phyloP scores from a whole-genome alignment of 2,329 filamentous ascomycete genomes.

The Fusarium irregulare region DNA sequence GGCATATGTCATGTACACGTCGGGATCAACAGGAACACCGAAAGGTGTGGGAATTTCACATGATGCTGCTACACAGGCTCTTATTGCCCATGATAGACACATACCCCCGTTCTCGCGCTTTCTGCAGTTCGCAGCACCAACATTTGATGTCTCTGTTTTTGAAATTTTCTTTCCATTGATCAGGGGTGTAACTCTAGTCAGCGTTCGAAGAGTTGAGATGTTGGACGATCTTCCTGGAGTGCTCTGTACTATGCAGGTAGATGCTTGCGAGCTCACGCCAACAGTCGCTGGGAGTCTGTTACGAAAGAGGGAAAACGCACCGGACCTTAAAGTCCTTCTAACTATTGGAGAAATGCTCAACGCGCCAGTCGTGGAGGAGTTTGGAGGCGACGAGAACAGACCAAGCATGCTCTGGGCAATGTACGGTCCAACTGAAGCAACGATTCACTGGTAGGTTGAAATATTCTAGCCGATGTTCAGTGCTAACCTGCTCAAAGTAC shows the following conservation, averaged over 20 bases:
- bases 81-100: slow-evolving; percentile 82
- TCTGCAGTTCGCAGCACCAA: slow-evolving; percentile 90
- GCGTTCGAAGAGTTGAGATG: slow-evolving; percentile 75
- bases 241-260: slow-evolving; percentile 74
- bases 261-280: slow-evolving; percentile 89
- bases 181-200: slow-evolving; percentile 77
- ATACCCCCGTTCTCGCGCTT: slow-evolving; percentile 83
- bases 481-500: slow-evolving; percentile 62
- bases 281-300: slow-evolving; percentile 86
- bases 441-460: slow-evolving; percentile 77
- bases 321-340: slow-evolving; percentile 75
- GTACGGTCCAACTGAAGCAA: slow-evolving; percentile 93
- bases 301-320: slow-evolving; percentile 73
- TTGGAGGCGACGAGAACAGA: slow-evolving; percentile 68
- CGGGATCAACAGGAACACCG: slow-evolving; percentile 86
- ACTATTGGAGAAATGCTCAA: slow-evolving; percentile 97
- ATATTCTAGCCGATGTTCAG: neutral
- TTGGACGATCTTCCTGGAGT: slow-evolving; percentile 78
- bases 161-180: slow-evolving; percentile 92
- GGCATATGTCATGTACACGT: slow-evolving; percentile 95
- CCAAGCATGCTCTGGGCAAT: slow-evolving; percentile 84
- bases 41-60: slow-evolving; percentile 91
- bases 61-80: slow-evolving; percentile 79
- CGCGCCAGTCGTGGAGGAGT: slow-evolving; percentile 78
- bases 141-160: slow-evolving; percentile 94